Evolutionary conservation across 2,329 filamentous ascomycete species (phyloP), one percentile per base, ranked within the genome.

Genomic region (Colletotrichum sublineola): DNA sequence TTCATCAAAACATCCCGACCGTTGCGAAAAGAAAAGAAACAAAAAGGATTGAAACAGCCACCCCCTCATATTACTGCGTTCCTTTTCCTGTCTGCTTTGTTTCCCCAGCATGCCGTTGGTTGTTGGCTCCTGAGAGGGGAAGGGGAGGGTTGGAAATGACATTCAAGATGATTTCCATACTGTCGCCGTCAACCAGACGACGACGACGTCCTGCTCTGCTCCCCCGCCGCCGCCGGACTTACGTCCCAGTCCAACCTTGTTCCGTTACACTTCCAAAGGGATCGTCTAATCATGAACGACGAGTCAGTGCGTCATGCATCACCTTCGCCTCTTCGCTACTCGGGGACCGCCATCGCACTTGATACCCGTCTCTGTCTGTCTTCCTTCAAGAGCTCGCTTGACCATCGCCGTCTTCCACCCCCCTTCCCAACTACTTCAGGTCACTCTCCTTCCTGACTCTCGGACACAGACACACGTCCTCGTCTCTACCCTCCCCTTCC

Each of bases 321-420:
- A 18, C n/a, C 61, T 44, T 63, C 61, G 61, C 61, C 46, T 29
- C 70, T 61, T 61, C 70, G 66, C 61, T 36, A 42, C 40, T 73
- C 70, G 70, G 70, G 42, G 55, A 69, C 66, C 42, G 62, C n/a
- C 42, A 14, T 20, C 36, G 18, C 66, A 18, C 40, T 69, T 48
- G 40, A 73, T 73, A 73, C 70, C 70, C 70, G 69, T 63, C 5
- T 44, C 18, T 44, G 42, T 8, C 42, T 44, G 44, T 9, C 50
- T 33, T 14, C 42, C 46, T 48, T 56, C 24, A 24, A 24, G 24
- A 24, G 24, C 31, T 20, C 67, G 70, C 67, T 73, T 42, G n/a
- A 60, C 42, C 69, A 29, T 61, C 33, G 40, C 57, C 57, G 24
- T n/a, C 44, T n/a, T 20, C 18, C 44, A 6, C 44, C 4, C 18